A percentile compares a stretch with the other conserved stretches of the same genome.
These are phyloP conservation scores for Avena eriantha DNA, from an alignment of 176 grass and related monocot genomes.

Conservation along the genomic window DNA sequence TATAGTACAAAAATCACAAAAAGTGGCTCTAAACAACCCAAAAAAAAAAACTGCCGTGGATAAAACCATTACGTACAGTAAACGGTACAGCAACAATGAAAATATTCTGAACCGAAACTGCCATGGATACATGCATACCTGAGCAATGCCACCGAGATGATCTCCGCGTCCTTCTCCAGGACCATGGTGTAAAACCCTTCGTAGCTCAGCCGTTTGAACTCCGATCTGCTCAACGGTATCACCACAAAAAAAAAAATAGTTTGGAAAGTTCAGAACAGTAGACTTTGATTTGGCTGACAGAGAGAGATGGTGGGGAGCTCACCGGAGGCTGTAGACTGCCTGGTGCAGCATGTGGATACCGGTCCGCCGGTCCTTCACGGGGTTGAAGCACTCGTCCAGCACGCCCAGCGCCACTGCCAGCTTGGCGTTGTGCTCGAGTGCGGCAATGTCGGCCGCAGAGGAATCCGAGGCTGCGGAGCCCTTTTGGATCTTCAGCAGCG, in stretches of 20 bases:
- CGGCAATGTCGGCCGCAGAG: not conserved
- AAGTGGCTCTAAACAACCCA: too few relatives aligned
- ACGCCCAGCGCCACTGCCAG: slow-evolving; percentile 57
- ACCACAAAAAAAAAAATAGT: too few relatives aligned
- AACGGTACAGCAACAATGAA: too few relatives aligned
- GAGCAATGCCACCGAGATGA: slow-evolving; percentile 65
- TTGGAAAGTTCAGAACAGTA: too few relatives aligned
- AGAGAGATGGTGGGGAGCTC: too few relatives aligned
- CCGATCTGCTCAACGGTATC: slow-evolving; percentile 41
- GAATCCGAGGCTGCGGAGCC: slow-evolving; percentile 18
- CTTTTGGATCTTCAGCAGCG: slow-evolving; percentile 60
- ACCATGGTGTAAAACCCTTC: slow-evolving; percentile 77
- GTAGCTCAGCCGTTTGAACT: slow-evolving; percentile 69
- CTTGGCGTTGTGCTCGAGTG: slow-evolving; percentile 62
- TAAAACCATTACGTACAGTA: too few relatives aligned
- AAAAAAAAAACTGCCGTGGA: too few relatives aligned
- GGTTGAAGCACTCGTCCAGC: slow-evolving; percentile 78
- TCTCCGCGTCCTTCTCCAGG: slow-evolving; percentile 74
- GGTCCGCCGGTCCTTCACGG: slow-evolving; percentile 69
- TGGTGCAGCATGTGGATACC: slow-evolving; percentile 67
- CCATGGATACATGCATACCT: slow-evolving; percentile 30
- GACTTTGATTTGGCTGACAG: too few relatives aligned
- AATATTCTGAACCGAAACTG: too few relatives aligned
- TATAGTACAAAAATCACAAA: too few relatives aligned
- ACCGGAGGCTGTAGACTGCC: slow-evolving; percentile 66